Evolutionary conservation across 345 rosid species (phyloP).

Genomic region (Camelina sativa): DNA sequence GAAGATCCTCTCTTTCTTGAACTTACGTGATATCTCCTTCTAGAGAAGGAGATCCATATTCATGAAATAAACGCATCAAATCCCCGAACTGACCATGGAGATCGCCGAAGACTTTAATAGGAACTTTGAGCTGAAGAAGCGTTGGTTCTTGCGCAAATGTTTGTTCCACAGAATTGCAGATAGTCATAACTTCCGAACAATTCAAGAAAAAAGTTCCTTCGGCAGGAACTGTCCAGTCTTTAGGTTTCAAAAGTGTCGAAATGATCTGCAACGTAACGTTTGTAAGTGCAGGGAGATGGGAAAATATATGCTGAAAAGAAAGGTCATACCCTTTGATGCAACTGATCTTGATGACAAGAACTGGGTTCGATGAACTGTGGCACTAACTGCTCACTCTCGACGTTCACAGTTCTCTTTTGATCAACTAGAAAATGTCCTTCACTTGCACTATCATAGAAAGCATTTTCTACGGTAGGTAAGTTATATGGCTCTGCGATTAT

Average conservation of each 20-base stretch:
- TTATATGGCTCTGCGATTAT: conserved; percentile 64
- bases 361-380: not conserved
- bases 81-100: conserved; percentile 89
- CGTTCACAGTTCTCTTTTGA: too few species aligned
- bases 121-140: conserved; percentile 78
- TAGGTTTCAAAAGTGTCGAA: conserved; percentile 71
- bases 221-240: conserved; percentile 75
- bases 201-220: conserved; percentile 74
- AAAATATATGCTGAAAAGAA: not conserved
- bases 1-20: not conserved
- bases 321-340: conserved; percentile 65
- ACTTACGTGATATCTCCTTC: conserved; percentile 91
- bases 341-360: conserved; percentile 58
- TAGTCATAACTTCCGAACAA: conserved; percentile 69
- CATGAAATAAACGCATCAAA: conserved; percentile 76
- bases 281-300: conserved; percentile 12
- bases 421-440: conserved; percentile 64
- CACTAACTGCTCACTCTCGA: conserved; percentile 50
- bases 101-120: conserved; percentile 83
- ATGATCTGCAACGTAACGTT: conserved; percentile 61
- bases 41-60: conserved; percentile 77
- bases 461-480: conserved; percentile 56
- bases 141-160: conserved; percentile 74
- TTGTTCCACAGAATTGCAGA: conserved; percentile 74
- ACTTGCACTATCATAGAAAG: conserved; percentile 60